Percentiles rank a stretch among this genome's conserved stretches.
These are phyloP conservation scores for Aurifilum marmelostoma DNA, from an alignment of 2,329 filamentous ascomycete genomes.

Conservation along the genomic window DNA sequence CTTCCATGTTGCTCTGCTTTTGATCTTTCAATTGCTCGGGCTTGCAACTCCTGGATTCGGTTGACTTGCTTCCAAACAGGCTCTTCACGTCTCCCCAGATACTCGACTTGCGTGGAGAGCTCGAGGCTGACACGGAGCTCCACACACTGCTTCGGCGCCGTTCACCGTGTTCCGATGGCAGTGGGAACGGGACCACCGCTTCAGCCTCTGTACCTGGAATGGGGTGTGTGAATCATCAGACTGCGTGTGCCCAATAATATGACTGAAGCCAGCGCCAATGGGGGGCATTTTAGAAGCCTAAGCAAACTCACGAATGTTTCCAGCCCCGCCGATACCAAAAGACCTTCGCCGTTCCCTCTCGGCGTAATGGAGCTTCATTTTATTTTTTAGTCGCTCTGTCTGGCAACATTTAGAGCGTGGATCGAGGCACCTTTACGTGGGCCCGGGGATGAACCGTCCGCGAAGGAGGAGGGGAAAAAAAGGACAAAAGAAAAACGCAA, in stretches of 20 bases:
- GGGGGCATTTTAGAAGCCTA: no score
- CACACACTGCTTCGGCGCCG: constrained; percentile 21
- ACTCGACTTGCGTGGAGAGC: not conserved
- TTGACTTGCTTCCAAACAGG: constrained; percentile 14
- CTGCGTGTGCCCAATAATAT: no score
- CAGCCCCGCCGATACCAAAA: constrained; percentile 24
- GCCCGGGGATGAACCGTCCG: not conserved
- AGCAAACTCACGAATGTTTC: constrained; percentile 26
- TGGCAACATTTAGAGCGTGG: no score
- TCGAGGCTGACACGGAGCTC: constrained; percentile 11
- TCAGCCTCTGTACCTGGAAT: constrained; percentile 19
- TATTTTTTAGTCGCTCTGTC: no score
- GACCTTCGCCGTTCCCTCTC: constrained; percentile 9
- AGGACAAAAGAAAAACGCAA: no score
- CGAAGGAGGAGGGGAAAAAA: no score
- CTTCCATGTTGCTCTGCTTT: not conserved
- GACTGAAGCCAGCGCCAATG: not conserved
- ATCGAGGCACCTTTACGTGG: not conserved
- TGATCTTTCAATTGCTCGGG: no score
- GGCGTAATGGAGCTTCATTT: not conserved
- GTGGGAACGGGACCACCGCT: constrained; percentile 7
- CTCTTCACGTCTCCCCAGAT: constrained; percentile 7
- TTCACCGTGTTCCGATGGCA: constrained; percentile 11
- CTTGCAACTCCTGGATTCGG: not conserved
- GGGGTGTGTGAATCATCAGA: not conserved